Percentiles rank a stretch among this genome's conserved stretches.
These are phyloP conservation scores for Cyclotella atomus DNA, from an alignment of 108 stramenopile genomes.

Conservation along the genomic window DNA sequence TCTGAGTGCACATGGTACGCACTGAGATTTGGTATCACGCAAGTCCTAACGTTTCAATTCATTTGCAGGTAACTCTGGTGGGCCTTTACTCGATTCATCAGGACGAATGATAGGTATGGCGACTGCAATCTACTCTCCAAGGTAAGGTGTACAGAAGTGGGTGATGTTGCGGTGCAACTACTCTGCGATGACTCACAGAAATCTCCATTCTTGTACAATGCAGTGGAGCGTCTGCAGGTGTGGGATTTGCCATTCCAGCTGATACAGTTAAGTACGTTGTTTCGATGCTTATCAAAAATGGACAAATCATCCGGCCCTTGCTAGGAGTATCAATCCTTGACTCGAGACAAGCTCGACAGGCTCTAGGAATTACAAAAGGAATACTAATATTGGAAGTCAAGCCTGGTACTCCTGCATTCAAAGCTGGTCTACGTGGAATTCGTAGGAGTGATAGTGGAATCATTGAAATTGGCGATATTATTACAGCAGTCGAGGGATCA, in stretches of 20 bases:
- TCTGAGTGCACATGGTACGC: too few relatives aligned
- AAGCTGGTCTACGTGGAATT: slow-evolving; percentile 76
- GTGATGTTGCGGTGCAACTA: too few relatives aligned
- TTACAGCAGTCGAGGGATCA: slow-evolving; percentile 75
- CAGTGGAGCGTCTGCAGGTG: slow-evolving; percentile 86
- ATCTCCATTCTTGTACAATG: background rate
- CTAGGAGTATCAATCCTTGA: slow-evolving; percentile 91
- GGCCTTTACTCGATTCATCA: slow-evolving; percentile 47
- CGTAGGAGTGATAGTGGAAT: slow-evolving; percentile 75
- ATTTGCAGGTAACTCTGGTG: slow-evolving; percentile 29
- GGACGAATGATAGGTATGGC: slow-evolving; percentile 92
- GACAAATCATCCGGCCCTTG: slow-evolving; percentile 85
- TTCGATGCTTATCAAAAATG: slow-evolving; percentile 73
- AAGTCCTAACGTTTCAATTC: too few relatives aligned
- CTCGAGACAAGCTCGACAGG: slow-evolving; percentile 77
- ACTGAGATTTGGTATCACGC: too few relatives aligned
- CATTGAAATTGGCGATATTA: slow-evolving; percentile 93
- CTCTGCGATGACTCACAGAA: background rate
- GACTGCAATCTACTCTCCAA: slow-evolving; percentile 92
- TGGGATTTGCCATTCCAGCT: slow-evolving; percentile 94
- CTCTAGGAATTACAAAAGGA: slow-evolving; percentile 89
- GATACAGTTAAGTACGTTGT: slow-evolving; percentile 38
- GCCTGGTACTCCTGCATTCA: slow-evolving; percentile 62
- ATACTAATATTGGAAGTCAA: slow-evolving; percentile 93
- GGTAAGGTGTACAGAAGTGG: too few relatives aligned